Evolutionary conservation across 2,329 filamentous ascomycete species (phyloP).

Genomic region (Sclerotinia glacialis): DNA sequence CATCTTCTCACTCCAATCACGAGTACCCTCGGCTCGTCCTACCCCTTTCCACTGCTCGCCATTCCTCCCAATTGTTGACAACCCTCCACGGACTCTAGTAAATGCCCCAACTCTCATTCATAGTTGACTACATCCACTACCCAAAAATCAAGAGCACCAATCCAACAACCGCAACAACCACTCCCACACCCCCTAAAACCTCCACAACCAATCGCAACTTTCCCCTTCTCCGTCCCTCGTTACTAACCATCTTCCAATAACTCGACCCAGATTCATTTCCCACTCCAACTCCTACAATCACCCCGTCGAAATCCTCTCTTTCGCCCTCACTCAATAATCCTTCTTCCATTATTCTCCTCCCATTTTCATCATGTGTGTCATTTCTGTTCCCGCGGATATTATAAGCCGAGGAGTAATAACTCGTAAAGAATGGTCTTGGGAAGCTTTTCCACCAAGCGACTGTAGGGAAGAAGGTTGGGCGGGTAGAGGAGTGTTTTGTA

Average conservation of each 20-base stretch:
- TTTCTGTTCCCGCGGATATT: not conserved
- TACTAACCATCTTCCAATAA: conserved; percentile 6
- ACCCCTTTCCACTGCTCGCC: not conserved
- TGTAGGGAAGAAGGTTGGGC: conserved; percentile 19
- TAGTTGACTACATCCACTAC: not conserved
- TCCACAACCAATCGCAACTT: not conserved
- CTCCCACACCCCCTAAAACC: conserved; percentile 7
- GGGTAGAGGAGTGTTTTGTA: conserved; percentile 13
- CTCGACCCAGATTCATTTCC: not conserved
- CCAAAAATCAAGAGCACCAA: not conserved
- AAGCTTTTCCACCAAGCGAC: conserved; percentile 20
- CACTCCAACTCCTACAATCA: not conserved
- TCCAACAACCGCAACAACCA: conserved; percentile 7
- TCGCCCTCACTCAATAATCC: conserved; percentile 13
- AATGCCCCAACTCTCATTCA: not conserved
- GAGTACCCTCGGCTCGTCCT: not conserved
- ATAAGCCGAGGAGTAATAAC: not conserved
- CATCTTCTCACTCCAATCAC: not conserved
- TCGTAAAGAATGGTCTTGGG: conserved; percentile 3
- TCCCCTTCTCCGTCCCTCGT: not conserved
- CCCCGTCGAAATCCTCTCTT: conserved; percentile 8
- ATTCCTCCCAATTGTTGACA: not conserved
- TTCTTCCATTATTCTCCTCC: conserved; percentile 10
- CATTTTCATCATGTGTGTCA: not conserved
- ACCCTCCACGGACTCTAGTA: not conserved